Evolutionary conservation across 129 eudicot species (phyloP).

Genomic region (Dittrichia graveolens): DNA sequence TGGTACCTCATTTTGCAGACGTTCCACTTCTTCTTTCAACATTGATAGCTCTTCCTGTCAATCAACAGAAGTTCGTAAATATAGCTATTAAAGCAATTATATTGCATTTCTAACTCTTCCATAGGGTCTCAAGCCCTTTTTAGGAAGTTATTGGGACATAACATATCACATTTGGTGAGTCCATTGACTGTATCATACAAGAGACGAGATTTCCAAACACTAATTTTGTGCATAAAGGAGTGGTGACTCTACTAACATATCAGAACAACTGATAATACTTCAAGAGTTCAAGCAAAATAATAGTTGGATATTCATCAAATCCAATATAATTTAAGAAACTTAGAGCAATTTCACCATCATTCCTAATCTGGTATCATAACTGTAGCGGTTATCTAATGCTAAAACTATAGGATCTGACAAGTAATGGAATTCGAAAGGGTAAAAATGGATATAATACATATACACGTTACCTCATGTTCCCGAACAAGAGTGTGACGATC

Average conservation of each 20-base stretch:
- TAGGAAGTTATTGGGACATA: neutral
- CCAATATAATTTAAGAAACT: neutral
- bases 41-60: slow-evolving; percentile 75
- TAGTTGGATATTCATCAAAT: slow-evolving; percentile 16
- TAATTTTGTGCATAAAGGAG: neutral
- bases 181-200: slow-evolving; percentile 10
- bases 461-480: slow-evolving; percentile 73
- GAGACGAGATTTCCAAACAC: slow-evolving; percentile 1
- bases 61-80: slow-evolving; percentile 22
- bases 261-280: neutral
- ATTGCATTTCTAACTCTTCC: slow-evolving; percentile 19
- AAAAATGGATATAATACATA: neutral
- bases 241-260: neutral
- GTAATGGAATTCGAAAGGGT: neutral
- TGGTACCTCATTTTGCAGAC: slow-evolving; percentile 60
- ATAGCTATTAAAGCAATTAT: neutral
- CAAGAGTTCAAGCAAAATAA: neutral
- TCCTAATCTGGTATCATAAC: slow-evolving; percentile 16
- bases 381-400: neutral
- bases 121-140: slow-evolving; percentile 19
- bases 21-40: slow-evolving; percentile 60
- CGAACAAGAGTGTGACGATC: slow-evolving; percentile 90
- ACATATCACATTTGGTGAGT: neutral
- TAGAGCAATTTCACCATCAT: slow-evolving; percentile 19
- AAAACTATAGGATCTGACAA: slow-evolving; percentile 25